These are phyloP conservation scores for Malus hybrid DNA, from an alignment of 331 rosid genomes.

Conservation along the genomic window DNA sequence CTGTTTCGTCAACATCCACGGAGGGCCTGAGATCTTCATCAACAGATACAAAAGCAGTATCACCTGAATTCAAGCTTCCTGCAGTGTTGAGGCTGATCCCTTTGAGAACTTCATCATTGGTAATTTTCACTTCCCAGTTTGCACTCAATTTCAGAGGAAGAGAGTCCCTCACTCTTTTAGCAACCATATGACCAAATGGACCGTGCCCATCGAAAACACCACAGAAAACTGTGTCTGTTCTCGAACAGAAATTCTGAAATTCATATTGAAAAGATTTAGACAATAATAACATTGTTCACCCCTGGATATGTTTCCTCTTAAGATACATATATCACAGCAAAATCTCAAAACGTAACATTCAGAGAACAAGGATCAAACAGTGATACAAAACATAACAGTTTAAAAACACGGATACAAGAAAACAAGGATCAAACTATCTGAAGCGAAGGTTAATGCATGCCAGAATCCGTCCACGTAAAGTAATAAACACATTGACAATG, in stretches of 20 bases:
- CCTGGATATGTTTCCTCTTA: not conserved
- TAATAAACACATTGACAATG: not conserved
- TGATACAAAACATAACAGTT: not conserved
- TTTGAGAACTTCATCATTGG: constrained; percentile 58
- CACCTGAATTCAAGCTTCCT: constrained; percentile 70
- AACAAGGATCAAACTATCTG: not conserved
- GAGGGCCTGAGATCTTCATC: constrained; percentile 63
- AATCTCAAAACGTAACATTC: not conserved
- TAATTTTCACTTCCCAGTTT: constrained; percentile 64
- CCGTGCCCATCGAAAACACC: constrained; percentile 99
- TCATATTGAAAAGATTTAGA: constrained; percentile 11
- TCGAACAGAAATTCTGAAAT: constrained; percentile 78
- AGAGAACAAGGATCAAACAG: not conserved
- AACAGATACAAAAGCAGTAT: constrained; percentile 42
- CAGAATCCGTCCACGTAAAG: not conserved
- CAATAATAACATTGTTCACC: not conserved
- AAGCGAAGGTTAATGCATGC: not conserved
- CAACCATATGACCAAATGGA: constrained; percentile 97
- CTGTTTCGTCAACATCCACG: constrained; percentile 51
- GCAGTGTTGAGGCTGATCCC: constrained; percentile 53
- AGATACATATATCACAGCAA: not conserved
- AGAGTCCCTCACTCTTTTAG: constrained; percentile 95
- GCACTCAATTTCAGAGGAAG: constrained; percentile 87
- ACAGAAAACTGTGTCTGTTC: constrained; percentile 70
- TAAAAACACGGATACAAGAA: not conserved